Evolutionary conservation across 306 rosid species (phyloP), one percentile per base, ranked within the genome.

Genomic region (Ceratonia siliqua): DNA sequence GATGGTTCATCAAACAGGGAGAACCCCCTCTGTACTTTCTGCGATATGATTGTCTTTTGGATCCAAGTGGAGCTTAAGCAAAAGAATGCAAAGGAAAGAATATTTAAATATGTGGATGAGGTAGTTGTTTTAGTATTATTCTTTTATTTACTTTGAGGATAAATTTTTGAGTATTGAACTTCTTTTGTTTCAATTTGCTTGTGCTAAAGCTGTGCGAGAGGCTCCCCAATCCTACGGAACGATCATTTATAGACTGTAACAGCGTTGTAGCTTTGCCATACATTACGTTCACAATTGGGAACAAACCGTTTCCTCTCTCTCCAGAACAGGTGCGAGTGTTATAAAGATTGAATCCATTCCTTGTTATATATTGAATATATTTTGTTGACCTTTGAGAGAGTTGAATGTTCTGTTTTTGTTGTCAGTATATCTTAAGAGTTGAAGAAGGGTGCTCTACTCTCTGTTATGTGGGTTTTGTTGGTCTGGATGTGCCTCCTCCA

Each of bases 31-130:
- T 91, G 96, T 72, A 68, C 86, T 39, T 80, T 88, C 30, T 91
- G 96, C 41, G 81, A 83, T 73, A 91, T 83, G 93, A 41, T 87
- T 82, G 94, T 81, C 24, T 70, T 85, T 66, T 91, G 94, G 96
- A 76, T 88, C 43, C 94, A 88, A 89, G 86, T 78, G 78, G 88
- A 91, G 76, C 80, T 91, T 74, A 88, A 72, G 73, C 84, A 91
- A 80, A 83, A 86, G 77, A 68, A 82, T 64, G 56, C 77, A 10
- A 87, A 78, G 84, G 96, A 85, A 15, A 75, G 77, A 78, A 78
- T 87, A 36, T 82, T 91, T 27, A 74, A 68, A 53, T 70, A 83
- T 52, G 89, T 84, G 30, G 80, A 88, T 76, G 83, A 91, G 96
- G 96, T 91, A 72, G 22, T 52, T 64, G 39, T 70, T 57, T 46